These are phyloP conservation scores for Kwoniella botswanensis DNA, from an alignment of 768 basidiomycete species.

Conservation along the genomic window DNA sequence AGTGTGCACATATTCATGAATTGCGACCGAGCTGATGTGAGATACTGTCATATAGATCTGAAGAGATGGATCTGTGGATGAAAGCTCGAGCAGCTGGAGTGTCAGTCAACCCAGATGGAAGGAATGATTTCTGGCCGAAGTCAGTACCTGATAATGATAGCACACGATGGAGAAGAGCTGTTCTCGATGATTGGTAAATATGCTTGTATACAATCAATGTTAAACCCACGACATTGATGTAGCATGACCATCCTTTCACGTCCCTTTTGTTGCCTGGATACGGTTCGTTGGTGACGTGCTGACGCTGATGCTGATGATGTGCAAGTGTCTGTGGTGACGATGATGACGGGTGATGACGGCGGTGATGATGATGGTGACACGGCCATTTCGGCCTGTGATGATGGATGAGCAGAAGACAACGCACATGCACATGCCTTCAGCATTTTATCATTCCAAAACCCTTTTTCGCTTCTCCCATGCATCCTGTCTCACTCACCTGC, in stretches of 20 bases:
- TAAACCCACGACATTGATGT: not conserved
- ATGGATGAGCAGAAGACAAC: not conserved
- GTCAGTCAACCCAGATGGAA: constrained; percentile 11
- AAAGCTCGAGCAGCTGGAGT: constrained; percentile 18
- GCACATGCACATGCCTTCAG: not conserved
- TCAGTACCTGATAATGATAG: not conserved
- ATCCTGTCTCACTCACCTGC: not conserved
- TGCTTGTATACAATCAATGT: not conserved
- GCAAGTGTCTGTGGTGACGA: not conserved
- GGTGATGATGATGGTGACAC: not conserved
- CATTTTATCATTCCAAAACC: not conserved
- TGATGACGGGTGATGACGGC: not conserved
- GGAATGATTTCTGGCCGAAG: constrained; percentile 13
- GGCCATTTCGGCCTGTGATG: not conserved
- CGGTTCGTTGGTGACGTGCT: not conserved
- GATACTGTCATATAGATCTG: constrained; percentile 10
- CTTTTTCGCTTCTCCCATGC: not conserved
- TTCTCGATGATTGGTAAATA: constrained; percentile 23
- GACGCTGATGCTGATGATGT: too few species aligned
- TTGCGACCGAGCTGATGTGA: not conserved
- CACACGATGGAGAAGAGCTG: constrained; percentile 14
- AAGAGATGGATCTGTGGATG: constrained; percentile 26
- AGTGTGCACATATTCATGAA: constrained; percentile 1
- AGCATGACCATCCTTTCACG: not conserved
- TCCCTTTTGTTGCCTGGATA: not conserved